Percentiles rank a stretch among this genome's conserved stretches.
These are phyloP conservation scores for Lipomyces oligophaga DNA, from an alignment of 805 yeast genomes.

Conservation along the genomic window DNA sequence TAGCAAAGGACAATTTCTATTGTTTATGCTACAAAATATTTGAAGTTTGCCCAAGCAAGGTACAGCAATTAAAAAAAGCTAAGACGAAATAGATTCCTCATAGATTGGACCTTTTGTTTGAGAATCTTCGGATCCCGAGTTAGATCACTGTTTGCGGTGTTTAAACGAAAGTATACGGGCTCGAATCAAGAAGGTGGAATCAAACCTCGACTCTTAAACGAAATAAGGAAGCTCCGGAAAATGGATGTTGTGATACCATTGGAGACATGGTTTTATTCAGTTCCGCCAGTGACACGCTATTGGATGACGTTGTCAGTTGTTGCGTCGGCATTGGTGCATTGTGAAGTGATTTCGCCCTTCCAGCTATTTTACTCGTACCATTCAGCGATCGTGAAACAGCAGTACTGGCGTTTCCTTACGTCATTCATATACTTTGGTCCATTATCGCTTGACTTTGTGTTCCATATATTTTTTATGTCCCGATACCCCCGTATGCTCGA, in stretches of 20 bases:
- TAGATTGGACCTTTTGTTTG: too few relatives aligned
- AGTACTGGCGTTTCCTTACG: slow-evolving; percentile 43
- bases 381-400: slow-evolving; percentile 38
- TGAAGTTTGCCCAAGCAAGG: too few relatives aligned
- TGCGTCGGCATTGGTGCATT: slow-evolving; percentile 38
- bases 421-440: slow-evolving; percentile 45
- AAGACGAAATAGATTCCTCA: too few relatives aligned
- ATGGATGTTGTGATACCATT: slow-evolving; percentile 36
- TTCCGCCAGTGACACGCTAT: slow-evolving; percentile 47
- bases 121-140: too few relatives aligned
- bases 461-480: slow-evolving; percentile 40
- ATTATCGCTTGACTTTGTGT: slow-evolving; percentile 40
- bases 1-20: too few relatives aligned
- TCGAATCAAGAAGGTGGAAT: too few relatives aligned
- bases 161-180: too few relatives aligned
- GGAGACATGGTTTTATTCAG: slow-evolving; percentile 41
- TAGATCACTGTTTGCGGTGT: too few relatives aligned
- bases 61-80: too few relatives aligned
- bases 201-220: too few relatives aligned
- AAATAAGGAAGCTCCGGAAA: too few relatives aligned
- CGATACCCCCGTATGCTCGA: slow-evolving; percentile 44
- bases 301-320: slow-evolving; percentile 39
- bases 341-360: slow-evolving; percentile 37
- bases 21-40: too few relatives aligned
- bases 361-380: slow-evolving; percentile 40